Percentiles rank a stretch among this genome's conserved stretches.
Evolutionary conservation across 2,329 filamentous ascomycete species (phyloP).

Genomic region (Phialemoniopsis sp.): DNA sequence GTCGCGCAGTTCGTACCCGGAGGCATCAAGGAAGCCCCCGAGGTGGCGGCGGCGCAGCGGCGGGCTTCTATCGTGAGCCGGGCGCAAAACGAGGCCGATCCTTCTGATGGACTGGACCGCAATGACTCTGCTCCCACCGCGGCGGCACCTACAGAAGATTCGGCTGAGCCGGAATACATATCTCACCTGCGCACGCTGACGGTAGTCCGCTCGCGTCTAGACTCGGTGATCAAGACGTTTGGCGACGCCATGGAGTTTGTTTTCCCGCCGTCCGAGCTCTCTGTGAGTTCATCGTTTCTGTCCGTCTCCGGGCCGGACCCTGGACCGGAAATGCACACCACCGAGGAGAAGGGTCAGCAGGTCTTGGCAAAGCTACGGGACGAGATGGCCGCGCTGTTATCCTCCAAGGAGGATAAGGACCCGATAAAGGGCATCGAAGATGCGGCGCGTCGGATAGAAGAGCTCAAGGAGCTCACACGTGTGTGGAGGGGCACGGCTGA

Average conservation of each 20-base stretch:
- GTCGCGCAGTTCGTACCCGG: constrained; percentile 67
- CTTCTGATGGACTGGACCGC: constrained; percentile 10
- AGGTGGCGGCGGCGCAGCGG: constrained; percentile 9
- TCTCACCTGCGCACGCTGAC: constrained; percentile 77
- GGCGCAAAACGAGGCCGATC: constrained; percentile 7
- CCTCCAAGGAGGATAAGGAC: constrained; percentile 33
- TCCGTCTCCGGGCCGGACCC: constrained; percentile 84
- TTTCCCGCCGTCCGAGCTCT: constrained; percentile 82
- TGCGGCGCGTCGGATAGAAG: constrained; percentile 70
- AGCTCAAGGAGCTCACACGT: constrained; percentile 68
- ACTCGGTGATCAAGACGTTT: constrained; percentile 86
- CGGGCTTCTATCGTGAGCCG: not conserved
- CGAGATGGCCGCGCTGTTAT: constrained; percentile 67
- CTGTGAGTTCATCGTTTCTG: constrained; percentile 78
- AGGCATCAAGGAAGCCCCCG: constrained; percentile 30
- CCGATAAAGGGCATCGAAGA: constrained; percentile 66
- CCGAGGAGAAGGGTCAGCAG: constrained; percentile 83
- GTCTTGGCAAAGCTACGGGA: constrained; percentile 66
- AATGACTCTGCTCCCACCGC: constrained; percentile 3
- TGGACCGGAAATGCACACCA: constrained; percentile 54
- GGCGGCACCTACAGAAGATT: constrained; percentile 3
- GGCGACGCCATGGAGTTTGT: constrained; percentile 95
- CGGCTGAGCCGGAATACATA: constrained; percentile 62
- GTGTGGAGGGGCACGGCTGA: constrained; percentile 97
- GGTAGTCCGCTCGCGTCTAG: constrained; percentile 76